A percentile compares a stretch with the other conserved stretches of the same genome.
Evolutionary conservation across 2,329 filamentous ascomycete genomes (phyloP).

Genomic region (Penicillium sp.): DNA sequence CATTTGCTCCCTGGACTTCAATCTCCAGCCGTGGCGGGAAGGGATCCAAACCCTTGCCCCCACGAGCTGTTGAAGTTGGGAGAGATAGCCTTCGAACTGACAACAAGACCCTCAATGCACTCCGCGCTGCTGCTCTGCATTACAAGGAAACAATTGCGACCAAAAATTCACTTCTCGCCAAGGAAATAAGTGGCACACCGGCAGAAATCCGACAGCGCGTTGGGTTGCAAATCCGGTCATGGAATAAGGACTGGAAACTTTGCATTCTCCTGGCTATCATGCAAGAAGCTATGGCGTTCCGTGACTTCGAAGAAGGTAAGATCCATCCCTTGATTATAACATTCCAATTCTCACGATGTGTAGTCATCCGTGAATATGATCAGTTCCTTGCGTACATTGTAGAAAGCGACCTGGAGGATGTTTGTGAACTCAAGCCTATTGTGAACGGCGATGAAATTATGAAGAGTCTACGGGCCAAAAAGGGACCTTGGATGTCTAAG

Average conservation of each 20-base stretch:
- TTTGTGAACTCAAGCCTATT: constrained; percentile 60
- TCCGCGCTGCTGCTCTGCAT: constrained; percentile 64
- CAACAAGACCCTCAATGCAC: constrained; percentile 69
- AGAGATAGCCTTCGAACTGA: constrained; percentile 76
- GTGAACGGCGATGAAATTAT: constrained; percentile 75
- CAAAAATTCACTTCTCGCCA: constrained; percentile 46
- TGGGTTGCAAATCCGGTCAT: constrained; percentile 35
- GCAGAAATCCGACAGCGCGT: constrained; percentile 39
- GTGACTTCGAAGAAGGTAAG: constrained; percentile 34
- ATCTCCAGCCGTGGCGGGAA: constrained; percentile 40
- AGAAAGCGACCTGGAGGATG: constrained; percentile 47
- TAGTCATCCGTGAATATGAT: constrained; percentile 52
- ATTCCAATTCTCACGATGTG: constrained; percentile 13
- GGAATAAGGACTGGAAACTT: constrained; percentile 42
- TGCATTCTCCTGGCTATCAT: constrained; percentile 41
- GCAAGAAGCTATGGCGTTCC: constrained; percentile 38
- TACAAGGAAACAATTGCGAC: constrained; percentile 60
- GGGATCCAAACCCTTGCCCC: constrained; percentile 50
- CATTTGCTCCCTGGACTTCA: constrained; percentile 70
- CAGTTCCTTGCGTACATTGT: constrained; percentile 54
- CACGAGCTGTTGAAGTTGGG: constrained; percentile 62
- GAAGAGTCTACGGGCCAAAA: constrained; percentile 61
- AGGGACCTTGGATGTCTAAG: constrained; percentile 76
- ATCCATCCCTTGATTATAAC: not conserved
- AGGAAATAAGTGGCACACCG: constrained; percentile 26